Base-by-base conservation (phyloP, 495 filamentous ascomycete species). In the Talaromyces thailandensis region DNA sequence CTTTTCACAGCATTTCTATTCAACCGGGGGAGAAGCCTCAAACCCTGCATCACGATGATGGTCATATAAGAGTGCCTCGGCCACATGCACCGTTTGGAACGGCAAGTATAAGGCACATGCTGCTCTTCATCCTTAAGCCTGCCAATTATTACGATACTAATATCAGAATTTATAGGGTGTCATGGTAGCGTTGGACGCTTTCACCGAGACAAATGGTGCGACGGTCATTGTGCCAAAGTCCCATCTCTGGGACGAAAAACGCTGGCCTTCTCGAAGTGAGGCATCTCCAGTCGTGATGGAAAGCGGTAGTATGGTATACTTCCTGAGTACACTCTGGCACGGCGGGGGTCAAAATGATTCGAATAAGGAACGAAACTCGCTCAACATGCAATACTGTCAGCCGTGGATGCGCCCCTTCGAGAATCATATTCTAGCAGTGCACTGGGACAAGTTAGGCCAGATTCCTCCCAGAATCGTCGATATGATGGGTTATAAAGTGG, bases 301-400 rank as follows among this genome's bases (percentile, higher is more conserved):
- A 31, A 32, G 56, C 37, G 56, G 56, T 0, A 58, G 56, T 58
- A 58, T 56, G 52, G 52, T 56, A 16, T 56, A 56, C 28, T 56
- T 56, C 12, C 14, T 56, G 18, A 31, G 52, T 23, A 58, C 56
- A 32, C 56, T 58, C 18, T 58, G 56, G 56, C 56, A 58, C 37
- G 56, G 56, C 28, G 56, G 56, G 6, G 56, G 56, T 37, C 9
- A 35, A 58, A 58, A 58, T 21, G 11, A 9, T 37, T 58, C 56
- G 4, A 16, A 9, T 11, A 21, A 23, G 6, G 4, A 32, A 37
- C 26, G 56, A 58, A 6, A 6, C 1, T n/a, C 56, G 2, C 28
- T 58, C 6, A 58, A 58, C 18, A 58, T 58, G 56, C 56, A 58
- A 35, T 58, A 58, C 26, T 58, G 56, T 35, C 56, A 58, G 28